Percentiles rank a stretch among this genome's conserved stretches.
Conservation (phyloP, 2,329 filamentous ascomycete genomes). For the Trichoderma afroharzianum region DNA sequence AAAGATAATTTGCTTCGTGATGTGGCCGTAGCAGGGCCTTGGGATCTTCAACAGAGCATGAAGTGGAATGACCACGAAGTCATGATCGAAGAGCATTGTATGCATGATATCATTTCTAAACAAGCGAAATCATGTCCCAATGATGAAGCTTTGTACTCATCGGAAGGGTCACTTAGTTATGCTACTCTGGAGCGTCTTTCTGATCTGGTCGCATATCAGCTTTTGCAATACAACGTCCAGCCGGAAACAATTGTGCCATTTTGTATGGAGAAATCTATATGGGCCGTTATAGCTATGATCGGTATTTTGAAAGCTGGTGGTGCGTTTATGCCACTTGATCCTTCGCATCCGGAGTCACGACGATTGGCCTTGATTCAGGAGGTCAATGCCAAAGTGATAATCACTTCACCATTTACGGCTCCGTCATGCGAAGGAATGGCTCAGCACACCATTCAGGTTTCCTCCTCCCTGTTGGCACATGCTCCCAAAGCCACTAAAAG, state of each 20-base stretch:
- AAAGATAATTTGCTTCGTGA: background rate
- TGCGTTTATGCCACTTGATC: slow-evolving; percentile 8
- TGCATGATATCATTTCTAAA: background rate
- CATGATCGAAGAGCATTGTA: background rate
- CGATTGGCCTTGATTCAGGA: slow-evolving; percentile 14
- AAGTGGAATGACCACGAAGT: background rate
- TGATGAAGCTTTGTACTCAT: background rate
- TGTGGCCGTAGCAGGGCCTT: background rate
- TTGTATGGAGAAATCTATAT: slow-evolving; percentile 13
- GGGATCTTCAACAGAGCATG: slow-evolving; percentile 6
- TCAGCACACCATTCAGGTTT: background rate
- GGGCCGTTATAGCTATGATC: background rate
- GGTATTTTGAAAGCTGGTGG: slow-evolving; percentile 14
- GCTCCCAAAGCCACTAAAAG: background rate
- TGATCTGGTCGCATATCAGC: background rate
- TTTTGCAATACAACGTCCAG: background rate
- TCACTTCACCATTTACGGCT: background rate
- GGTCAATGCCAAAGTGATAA: slow-evolving; percentile 12
- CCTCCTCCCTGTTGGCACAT: background rate
- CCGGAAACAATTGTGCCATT: background rate
- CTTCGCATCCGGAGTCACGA: background rate
- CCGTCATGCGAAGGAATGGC: background rate
- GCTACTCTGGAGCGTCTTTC: background rate
- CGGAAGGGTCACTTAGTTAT: slow-evolving; percentile 1
- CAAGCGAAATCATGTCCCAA: background rate